Evolutionary conservation across 805 yeast species (phyloP), one percentile per base, ranked within the genome.

Genomic region (Hyphopichia homilentoma): DNA sequence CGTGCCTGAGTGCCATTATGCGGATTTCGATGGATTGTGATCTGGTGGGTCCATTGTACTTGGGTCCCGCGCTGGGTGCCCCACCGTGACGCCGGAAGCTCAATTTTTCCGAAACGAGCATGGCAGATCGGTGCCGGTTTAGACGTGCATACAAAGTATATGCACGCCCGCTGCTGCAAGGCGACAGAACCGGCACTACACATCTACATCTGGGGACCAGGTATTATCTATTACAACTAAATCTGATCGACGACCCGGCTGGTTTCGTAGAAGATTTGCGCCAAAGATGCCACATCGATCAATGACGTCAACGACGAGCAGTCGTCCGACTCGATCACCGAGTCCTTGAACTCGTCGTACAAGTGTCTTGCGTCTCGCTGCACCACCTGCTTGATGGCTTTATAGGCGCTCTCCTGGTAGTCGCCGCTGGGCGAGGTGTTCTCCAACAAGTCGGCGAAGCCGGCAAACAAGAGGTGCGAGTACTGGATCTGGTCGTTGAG

Each of bases 281-380:
- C 45, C 5, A 41, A 45, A 7, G 57, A 47, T 5, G 47, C 45
- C 30, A 39, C 41, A 27, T 47, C 43, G 30, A 54, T 36, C 27
- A 54, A 45, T 2, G 43, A 23, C 29, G 25, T 36, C 21, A 30
- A 24, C 14, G 24, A 7, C 9, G 47, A 47, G 24, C 49, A 38
- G 6, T 21, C 11, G 9, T 33, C 34, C 4, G 18, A 11, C 12
- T 24, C 21, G 6, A 1, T 16, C 29, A 17, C 24, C n/a, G 15
- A 4, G 27, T 41, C 47, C 6, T 2, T 20, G 28, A 17, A 27
- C n/a, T 16, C 4, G 27, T 41, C 47, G 37, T 41, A 40, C 16
- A 47, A 28, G 31, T 43, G 9, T 39, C 57, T 44, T 3, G 50
- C 32, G 26, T 52, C 55, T 30, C 52, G 34, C 9, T 47, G 40